A percentile compares a stretch with the other conserved stretches of the same genome.
These are phyloP conservation scores for Phytophthora citrophthora DNA, from an alignment of 352 stramenopile species.

Conservation along the genomic window DNA sequence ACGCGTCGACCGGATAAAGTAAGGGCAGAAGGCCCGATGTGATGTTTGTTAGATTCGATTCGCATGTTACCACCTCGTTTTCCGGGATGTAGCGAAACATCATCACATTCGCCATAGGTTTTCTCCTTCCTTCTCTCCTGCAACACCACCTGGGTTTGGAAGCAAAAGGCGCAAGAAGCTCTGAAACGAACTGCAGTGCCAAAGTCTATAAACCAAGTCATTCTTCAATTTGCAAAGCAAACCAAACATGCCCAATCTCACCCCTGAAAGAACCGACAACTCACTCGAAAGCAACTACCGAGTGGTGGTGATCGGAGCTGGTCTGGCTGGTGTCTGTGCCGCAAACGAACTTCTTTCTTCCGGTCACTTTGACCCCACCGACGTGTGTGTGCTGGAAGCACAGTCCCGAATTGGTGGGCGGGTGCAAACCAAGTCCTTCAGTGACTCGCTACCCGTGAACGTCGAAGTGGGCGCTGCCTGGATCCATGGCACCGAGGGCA, in stretches of 20 bases:
- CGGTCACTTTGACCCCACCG: constrained; percentile 31
- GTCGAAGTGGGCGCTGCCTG: constrained; percentile 68
- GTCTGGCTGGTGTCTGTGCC: constrained; percentile 53
- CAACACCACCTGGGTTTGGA: constrained; percentile 1
- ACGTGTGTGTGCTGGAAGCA: constrained; percentile 60
- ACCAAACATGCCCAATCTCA: constrained; percentile 25
- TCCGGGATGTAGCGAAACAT: constrained; percentile 23
- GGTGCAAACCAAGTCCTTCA: constrained; percentile 61
- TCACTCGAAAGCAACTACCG: constrained; percentile 31
- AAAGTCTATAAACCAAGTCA: constrained; percentile 8
- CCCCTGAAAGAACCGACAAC: constrained; percentile 10
- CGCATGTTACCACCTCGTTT: constrained; percentile 10
- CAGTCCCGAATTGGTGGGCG: constrained; percentile 57
- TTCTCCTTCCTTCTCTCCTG: background rate
- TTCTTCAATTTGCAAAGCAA: constrained; percentile 31
- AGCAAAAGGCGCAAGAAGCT: background rate
- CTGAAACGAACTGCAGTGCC: no score
- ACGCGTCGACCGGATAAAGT: no score
- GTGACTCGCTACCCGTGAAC: constrained; percentile 44
- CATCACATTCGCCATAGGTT: constrained; percentile 13
- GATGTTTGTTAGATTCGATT: background rate
- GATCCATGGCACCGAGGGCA: constrained; percentile 61
- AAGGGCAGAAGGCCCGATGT: background rate
- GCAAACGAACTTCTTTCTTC: constrained; percentile 52
- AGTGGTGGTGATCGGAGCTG: constrained; percentile 59